Evolutionary conservation across 2,329 filamentous ascomycete genomes (phyloP), one percentile per base, ranked within the genome.

Genomic region (Alternaria conjuncta): DNA sequence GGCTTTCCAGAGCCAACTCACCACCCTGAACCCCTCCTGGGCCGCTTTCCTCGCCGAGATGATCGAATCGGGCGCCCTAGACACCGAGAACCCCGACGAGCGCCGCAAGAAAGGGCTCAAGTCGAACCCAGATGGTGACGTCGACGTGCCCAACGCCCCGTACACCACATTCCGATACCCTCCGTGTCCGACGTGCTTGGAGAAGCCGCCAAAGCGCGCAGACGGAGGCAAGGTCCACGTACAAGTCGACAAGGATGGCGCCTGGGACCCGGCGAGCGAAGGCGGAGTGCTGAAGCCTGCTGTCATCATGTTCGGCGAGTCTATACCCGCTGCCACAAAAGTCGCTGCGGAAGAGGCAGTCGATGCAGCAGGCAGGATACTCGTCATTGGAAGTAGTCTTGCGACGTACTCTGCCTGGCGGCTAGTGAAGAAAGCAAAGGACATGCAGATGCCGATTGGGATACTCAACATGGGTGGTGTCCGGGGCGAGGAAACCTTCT

Each of bases 361-460:
- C 54, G 92, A 97, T 73, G 86, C 86, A 26, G 92, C 78, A 18
- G 89, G 89, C 6, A 88, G 88, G 63, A 80, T 98, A 36, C 83
- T 98, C 21, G 87, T 98, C 9, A 79, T 98, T 15, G 96, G 94
- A 5, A 97, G 93, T 36, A 97, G 93, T 65, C 85, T 98, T 51
- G 96, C 96, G 6, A 98, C 96, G 0, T 98, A 97, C 79, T 97
- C 94, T 11, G 96, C 96, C 0, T 99, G 94, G 94, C 86, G 95
- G 61, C 80, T 99, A 58, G 93, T 92, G 2, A 95, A 94, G 82
- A 85, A 90, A 63, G 96, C 95, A 28, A 90, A 91, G 71, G 92
- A 96, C 71, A 86, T 89, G 66, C 89, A 89, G 1, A 95, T 96
- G 88, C 90, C 93, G 15, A 92, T 98, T 76, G 94, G 90, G 0